Conservation (phyloP, 2,329 filamentous ascomycete species). For the Ceratocystis smalleyi region DNA sequence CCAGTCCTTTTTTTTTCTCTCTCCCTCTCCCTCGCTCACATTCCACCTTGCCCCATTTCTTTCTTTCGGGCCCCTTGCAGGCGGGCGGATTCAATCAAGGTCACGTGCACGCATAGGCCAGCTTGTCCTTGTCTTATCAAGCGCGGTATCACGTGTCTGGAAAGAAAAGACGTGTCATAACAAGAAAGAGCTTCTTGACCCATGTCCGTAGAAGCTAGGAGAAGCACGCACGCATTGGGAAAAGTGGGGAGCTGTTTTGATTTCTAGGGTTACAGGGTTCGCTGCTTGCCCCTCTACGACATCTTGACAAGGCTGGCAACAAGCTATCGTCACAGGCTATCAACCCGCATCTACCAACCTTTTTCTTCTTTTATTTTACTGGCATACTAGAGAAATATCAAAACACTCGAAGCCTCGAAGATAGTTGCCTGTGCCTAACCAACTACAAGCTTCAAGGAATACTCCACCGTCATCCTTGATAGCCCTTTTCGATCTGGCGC, state of each 20-base stretch:
- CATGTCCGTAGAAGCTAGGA: neutral
- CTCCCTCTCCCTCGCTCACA: neutral
- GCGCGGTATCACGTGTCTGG: conserved; percentile 3
- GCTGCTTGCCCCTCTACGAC: neutral
- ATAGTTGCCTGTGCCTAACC: too few relatives aligned
- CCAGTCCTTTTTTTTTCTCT: neutral
- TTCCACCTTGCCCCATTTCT: neutral
- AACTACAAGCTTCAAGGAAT: neutral
- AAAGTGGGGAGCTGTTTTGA: neutral
- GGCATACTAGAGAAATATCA: too few relatives aligned
- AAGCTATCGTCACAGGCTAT: conserved; percentile 8
- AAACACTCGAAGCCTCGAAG: too few relatives aligned
- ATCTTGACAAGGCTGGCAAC: conserved; percentile 11
- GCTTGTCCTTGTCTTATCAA: neutral
- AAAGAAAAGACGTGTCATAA: neutral
- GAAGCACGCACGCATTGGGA: neutral
- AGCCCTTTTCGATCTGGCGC: neutral
- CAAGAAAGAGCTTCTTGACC: too few relatives aligned
- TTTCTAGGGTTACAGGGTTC: neutral
- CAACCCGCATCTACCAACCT: neutral
- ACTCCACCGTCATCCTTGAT: neutral
- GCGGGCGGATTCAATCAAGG: neutral
- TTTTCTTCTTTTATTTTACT: neutral
- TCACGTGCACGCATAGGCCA: neutral
- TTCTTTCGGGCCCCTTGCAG: neutral